Evolutionary conservation across 164 flowering plant genomes (phyloP).

Genomic region (Piper betle): DNA sequence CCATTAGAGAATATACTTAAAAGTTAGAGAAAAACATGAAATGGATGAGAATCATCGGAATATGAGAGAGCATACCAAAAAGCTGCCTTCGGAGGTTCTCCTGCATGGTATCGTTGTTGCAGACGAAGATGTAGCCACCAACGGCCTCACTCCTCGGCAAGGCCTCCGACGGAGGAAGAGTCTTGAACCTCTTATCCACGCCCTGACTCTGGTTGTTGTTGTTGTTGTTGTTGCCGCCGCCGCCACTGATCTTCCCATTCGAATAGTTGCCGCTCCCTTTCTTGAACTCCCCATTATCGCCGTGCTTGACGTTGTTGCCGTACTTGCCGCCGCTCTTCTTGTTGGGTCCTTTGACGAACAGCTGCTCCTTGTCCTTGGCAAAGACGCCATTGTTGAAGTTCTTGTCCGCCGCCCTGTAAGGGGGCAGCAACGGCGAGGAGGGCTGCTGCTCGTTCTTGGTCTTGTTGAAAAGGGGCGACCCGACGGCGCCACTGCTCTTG

Average conservation of each 20-base stretch:
- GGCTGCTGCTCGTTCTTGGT: conserved; percentile 7
- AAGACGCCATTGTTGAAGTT: conserved; percentile 28
- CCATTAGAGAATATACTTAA: neutral
- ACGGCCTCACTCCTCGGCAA: conserved; percentile 71
- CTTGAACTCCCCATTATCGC: neutral
- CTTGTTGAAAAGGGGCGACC: neutral
- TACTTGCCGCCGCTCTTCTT: conserved; percentile 6
- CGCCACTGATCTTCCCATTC: conserved; percentile 11
- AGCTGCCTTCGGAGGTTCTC: conserved; percentile 86
- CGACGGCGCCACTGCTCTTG: conserved; percentile 6
- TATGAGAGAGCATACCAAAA: conserved; percentile 48
- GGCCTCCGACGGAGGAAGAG: conserved; percentile 80
- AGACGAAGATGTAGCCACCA: conserved; percentile 93
- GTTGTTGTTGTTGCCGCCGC: conserved; percentile 11
- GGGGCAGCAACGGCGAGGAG: neutral
- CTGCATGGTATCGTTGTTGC: conserved; percentile 95
- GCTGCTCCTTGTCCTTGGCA: neutral
- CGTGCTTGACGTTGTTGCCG: conserved; percentile 4
- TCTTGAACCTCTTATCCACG: conserved; percentile 82
- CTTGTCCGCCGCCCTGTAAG: neutral
- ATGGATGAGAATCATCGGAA: neutral
- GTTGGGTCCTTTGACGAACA: neutral
- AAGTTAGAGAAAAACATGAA: conserved; percentile 3
- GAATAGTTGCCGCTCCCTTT: neutral
- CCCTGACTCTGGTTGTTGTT: conserved; percentile 15